Base-by-base conservation (phyloP, 495 filamentous ascomycete species). In the Aspergillus biplanus region DNA sequence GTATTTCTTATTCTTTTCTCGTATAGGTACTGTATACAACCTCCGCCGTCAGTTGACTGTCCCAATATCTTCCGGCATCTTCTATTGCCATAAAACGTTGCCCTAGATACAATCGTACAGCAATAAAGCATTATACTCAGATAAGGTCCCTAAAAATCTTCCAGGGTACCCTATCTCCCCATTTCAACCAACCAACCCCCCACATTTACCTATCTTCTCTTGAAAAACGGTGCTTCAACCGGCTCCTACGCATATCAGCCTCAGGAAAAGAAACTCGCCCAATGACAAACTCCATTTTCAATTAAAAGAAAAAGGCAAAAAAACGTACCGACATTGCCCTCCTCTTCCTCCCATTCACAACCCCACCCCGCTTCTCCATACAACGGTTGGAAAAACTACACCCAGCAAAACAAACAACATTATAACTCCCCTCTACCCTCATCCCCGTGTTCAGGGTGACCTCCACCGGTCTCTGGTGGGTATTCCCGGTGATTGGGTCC, bases 271-370 rank as follows among this genome's bases (percentile, higher is more conserved):
- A 31, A 53, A 62, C 27, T 27, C 21, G 21, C 21, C 21, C 21
- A 27, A 27, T 27, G 21, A 27, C 1, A 27, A 27, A 27, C 21
- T 27, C 21, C 21, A 1, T 27, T 27, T 27, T 27, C 2, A 27
- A 27, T 27, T 27, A 27, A 27, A 27, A 2, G 21, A 7, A 35
- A 13, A 18, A 15, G 18, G 12, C 7, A 7, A 18, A 56, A 56
- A 2, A 63, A 27, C 69, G 64, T 69, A 75, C 74, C 32, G 69
- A 74, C 27, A 67, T 59, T 52, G 73, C 68, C 44, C 72, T 67
- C 21, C 71, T 60, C 54, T 75, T 78, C 64, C 67, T 67, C 7
- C 54, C 60, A 33, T 15, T 31, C 21, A 27, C 21, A 27, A 27
- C 21, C 21, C 21, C 21, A 27, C n/a, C 42, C 44, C 11, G 49